phyloP scores from a whole-genome alignment of 306 rosid genomes.

The Rosa multiflora region DNA sequence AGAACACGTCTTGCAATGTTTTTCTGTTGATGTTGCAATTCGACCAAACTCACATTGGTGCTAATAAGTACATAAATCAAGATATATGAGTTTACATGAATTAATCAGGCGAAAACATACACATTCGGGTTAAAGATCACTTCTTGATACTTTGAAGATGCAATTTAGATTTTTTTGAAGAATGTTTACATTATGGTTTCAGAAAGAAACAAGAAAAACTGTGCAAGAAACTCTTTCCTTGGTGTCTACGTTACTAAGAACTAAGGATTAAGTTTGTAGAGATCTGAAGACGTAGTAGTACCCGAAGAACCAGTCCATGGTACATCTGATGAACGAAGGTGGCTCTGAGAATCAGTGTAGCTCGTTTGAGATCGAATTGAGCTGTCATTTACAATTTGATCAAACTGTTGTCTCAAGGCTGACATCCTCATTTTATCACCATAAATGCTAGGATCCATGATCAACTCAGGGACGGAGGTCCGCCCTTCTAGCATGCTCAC shows the following conservation, averaged over 20 bases:
- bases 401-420: slow-evolving; percentile 12
- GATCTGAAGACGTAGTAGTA: slow-evolving; percentile 3
- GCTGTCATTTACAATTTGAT: background rate
- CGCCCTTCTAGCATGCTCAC: slow-evolving; percentile 21
- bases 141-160: background rate
- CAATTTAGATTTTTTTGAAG: background rate
- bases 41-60: background rate
- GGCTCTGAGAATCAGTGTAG: background rate
- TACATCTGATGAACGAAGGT: background rate
- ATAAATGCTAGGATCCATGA: slow-evolving; percentile 4
- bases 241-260: background rate
- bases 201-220: background rate
- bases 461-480: background rate
- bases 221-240: background rate
- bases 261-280: background rate
- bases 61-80: background rate
- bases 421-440: slow-evolving; percentile 11
- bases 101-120: background rate
- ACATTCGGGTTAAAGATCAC: background rate
- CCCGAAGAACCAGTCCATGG: slow-evolving; percentile 3
- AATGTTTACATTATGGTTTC: background rate
- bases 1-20: no score
- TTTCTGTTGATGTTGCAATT: background rate
- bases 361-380: background rate
- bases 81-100: background rate